Conservation (phyloP, 2,329 filamentous ascomycete genomes). For the Phoma sp. region DNA sequence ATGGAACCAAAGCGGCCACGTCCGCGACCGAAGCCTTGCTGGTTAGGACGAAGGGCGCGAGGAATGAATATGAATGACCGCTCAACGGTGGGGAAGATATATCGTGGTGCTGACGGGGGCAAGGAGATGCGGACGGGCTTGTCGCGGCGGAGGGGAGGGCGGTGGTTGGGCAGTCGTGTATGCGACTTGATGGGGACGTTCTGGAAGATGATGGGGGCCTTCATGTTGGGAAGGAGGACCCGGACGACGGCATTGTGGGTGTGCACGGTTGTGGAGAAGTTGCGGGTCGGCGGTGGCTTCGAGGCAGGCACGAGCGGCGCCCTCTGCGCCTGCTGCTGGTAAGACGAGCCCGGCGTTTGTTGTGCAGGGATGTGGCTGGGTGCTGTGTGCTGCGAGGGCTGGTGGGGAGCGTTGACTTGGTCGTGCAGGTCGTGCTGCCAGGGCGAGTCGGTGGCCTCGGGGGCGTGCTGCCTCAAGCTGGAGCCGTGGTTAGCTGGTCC, state of each 20-base stretch:
- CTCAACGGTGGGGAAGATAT: constrained; percentile 88
- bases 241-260: constrained; percentile 86
- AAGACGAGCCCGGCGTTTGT: constrained; percentile 16
- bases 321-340: constrained; percentile 20
- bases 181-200: constrained; percentile 86
- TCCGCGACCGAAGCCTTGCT: constrained; percentile 72
- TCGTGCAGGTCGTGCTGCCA: constrained; percentile 98
- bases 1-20: constrained; percentile 73
- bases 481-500: constrained; percentile 30
- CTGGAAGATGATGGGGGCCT: constrained; percentile 71
- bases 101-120: constrained; percentile 77
- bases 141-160: constrained; percentile 90
- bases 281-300: constrained; percentile 44
- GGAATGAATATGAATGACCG: constrained; percentile 98
- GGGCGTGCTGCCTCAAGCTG: constrained; percentile 50
- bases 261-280: constrained; percentile 80
- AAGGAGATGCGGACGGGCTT: constrained; percentile 95
- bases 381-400: constrained; percentile 20
- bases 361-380: constrained; percentile 19
- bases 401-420: constrained; percentile 53
- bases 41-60: constrained; percentile 88
- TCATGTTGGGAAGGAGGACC: constrained; percentile 79
- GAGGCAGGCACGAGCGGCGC: constrained; percentile 29
- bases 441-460: constrained; percentile 68
- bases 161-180: constrained; percentile 91